phyloP scores from a whole-genome alignment of 495 filamentous ascomycete species.

The Aspergillus funiculosus region DNA sequence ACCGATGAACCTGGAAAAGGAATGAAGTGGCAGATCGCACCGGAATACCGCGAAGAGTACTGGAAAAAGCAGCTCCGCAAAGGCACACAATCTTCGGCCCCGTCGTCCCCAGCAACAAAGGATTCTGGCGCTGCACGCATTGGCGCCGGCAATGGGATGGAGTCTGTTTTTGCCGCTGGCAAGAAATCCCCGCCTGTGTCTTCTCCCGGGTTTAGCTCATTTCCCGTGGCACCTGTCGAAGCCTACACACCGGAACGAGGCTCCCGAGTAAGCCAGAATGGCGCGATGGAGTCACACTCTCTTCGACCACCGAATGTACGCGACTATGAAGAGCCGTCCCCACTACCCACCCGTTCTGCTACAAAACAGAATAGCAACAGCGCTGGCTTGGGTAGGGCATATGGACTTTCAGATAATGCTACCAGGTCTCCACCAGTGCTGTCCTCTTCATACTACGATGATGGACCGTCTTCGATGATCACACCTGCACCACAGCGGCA shows the following conservation, averaged over 20 bases:
- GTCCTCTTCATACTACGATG: slow-evolving; percentile 58
- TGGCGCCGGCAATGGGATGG: slow-evolving; percentile 33
- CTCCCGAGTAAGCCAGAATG: slow-evolving; percentile 33
- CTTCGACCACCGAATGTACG: slow-evolving; percentile 31
- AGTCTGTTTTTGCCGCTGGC: slow-evolving; percentile 39
- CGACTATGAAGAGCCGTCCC: slow-evolving; percentile 52
- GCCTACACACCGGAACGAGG: slow-evolving; percentile 46
- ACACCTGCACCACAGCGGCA: slow-evolving; percentile 82
- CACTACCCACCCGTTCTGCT: slow-evolving; percentile 46
- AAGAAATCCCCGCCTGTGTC: slow-evolving; percentile 50
- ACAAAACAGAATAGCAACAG: slow-evolving; percentile 50
- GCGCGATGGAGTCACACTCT: slow-evolving; percentile 28
- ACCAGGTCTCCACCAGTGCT: slow-evolving; percentile 64
- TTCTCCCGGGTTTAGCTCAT: slow-evolving; percentile 44
- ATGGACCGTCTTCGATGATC: slow-evolving; percentile 55
- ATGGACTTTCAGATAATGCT: slow-evolving; percentile 53
- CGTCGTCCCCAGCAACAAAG: slow-evolving; percentile 43
- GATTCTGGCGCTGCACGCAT: slow-evolving; percentile 27
- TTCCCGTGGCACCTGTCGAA: slow-evolving; percentile 43
- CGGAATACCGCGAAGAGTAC: slow-evolving; percentile 71
- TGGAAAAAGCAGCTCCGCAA: slow-evolving; percentile 53
- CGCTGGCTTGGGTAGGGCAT: slow-evolving; percentile 43
- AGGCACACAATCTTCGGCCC: slow-evolving; percentile 42
- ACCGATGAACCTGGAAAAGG: slow-evolving; percentile 97
- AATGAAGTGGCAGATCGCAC: slow-evolving; percentile 94